Base-by-base conservation (phyloP, 116 monocot species). In the Papilionanthe hybrid region DNA sequence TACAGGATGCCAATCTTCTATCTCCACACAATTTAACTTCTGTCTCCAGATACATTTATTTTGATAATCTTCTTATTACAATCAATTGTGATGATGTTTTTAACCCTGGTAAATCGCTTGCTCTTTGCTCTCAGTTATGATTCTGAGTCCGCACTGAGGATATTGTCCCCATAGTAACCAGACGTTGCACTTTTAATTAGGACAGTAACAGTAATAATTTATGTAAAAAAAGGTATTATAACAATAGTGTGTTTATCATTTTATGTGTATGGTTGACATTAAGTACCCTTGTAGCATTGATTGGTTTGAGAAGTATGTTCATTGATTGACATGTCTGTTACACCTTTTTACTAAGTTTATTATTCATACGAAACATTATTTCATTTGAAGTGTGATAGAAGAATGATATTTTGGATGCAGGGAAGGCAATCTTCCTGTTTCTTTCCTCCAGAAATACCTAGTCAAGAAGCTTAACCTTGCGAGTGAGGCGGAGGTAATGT, bases 371-470 rank as follows among this genome's bases (percentile, higher is more conserved):
- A 69, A 32, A 69, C 18, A 69, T 69, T 30, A 13, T 5, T 30
- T 32, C 69, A 69, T 69, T 69, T 69, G 69, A 17, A 32, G 69
- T 67, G 32, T 69, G n/a, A 32, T 69, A 25, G 32, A 69, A 25
- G 32, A 17, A 69, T 69, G 69, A 69, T 69, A 69, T 8, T 79
- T 79, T 79, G 76, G 27, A 57, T 42, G 68, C 56, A 86, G 82
- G 63, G 83, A 86, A 67, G 83, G 82, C 19, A 80, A 77, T 55
- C 44, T 86, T 19, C 80, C 82, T 41, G 48, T 82, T 80, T 82
- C 86, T 58, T 80, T 79, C 48, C 71, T 86, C 72, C 86, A 82
- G 23, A 86, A 83, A 75, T 86, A 86, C 75, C 79, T 86, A 9
- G 72, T 73, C 1, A 79, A 42, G n/a, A 86, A 86, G 72, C 82